A percentile compares a stretch with the other conserved stretches of the same genome.
Evolutionary conservation across 768 basidiomycete species (phyloP).

Genomic region (Gelatoporia subvermispora): DNA sequence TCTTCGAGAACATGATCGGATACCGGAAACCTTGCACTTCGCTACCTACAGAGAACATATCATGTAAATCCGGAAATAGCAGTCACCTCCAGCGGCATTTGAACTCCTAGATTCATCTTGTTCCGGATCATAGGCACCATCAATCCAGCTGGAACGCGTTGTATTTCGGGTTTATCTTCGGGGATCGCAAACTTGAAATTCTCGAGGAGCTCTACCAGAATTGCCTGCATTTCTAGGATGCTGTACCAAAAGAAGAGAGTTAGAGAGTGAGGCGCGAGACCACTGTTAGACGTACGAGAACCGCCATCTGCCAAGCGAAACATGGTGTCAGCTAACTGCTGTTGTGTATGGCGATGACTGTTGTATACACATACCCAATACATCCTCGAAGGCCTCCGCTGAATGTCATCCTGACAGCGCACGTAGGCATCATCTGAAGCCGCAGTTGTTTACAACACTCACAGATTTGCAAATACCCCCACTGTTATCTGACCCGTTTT

Average conservation of each 20-base stretch:
- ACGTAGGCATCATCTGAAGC: too few relatives aligned
- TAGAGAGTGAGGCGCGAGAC: not conserved
- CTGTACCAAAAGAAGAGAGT: conserved; percentile 3
- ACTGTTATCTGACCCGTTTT: conserved; percentile 13
- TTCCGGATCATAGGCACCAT: conserved; percentile 31
- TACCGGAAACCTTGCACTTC: too few relatives aligned
- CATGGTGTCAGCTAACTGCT: too few relatives aligned
- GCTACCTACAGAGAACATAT: too few relatives aligned
- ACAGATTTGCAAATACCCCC: conserved; percentile 18
- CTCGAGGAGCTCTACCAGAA: conserved; percentile 30
- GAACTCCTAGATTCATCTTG: conserved; percentile 21
- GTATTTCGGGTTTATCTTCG: conserved; percentile 24
- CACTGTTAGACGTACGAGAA: conserved; percentile 28
- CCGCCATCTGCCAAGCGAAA: conserved; percentile 13
- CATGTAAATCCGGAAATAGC: too few relatives aligned
- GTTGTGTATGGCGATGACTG: too few relatives aligned
- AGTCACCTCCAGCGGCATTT: conserved; percentile 30
- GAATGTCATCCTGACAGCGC: not conserved
- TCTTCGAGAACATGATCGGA: too few relatives aligned
- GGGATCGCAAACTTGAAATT: conserved; percentile 31
- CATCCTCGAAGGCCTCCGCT: conserved; percentile 11
- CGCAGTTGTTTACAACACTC: too few relatives aligned
- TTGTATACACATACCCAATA: conserved; percentile 6
- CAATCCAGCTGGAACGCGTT: conserved; percentile 26
- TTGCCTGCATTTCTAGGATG: conserved; percentile 32